Evolutionary conservation across 2,329 filamentous ascomycete genomes (phyloP).

Genomic region (Beauveria sp.): DNA sequence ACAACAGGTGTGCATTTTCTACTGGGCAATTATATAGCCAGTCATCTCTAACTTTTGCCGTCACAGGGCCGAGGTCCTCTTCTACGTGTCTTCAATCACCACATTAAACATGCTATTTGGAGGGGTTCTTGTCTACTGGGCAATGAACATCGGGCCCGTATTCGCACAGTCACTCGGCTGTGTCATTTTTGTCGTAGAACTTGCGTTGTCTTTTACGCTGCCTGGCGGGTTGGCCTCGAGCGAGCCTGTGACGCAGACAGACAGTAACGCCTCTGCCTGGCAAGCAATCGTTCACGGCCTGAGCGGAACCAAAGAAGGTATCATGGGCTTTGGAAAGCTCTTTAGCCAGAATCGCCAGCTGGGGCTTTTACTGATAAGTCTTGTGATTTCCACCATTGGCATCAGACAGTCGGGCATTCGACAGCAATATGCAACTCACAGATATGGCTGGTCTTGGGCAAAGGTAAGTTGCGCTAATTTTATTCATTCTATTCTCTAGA

Average conservation of each 20-base stretch:
- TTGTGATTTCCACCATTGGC: conserved; percentile 7
- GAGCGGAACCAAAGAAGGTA: background rate
- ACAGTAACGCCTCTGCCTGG: background rate
- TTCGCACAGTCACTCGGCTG: background rate
- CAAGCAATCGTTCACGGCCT: background rate
- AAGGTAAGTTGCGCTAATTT: background rate
- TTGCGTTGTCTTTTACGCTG: background rate
- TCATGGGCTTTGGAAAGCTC: background rate
- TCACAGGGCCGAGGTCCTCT: conserved; percentile 1
- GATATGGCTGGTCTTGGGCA: conserved; percentile 10
- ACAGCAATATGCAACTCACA: conserved; percentile 6
- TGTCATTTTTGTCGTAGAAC: background rate
- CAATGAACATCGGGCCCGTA: conserved; percentile 1
- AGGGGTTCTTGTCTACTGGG: background rate
- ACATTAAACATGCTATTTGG: background rate
- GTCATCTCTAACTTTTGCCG: background rate
- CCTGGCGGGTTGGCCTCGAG: background rate
- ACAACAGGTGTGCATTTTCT: background rate
- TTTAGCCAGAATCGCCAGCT: background rate
- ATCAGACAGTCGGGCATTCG: background rate
- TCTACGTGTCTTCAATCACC: background rate
- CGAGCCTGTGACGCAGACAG: background rate
- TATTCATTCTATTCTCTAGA: too few relatives aligned
- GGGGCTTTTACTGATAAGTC: background rate
- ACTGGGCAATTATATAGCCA: background rate